Conservation (phyloP, 202 grass and related monocot species). For the Sporobolus alterniflorus region DNA sequence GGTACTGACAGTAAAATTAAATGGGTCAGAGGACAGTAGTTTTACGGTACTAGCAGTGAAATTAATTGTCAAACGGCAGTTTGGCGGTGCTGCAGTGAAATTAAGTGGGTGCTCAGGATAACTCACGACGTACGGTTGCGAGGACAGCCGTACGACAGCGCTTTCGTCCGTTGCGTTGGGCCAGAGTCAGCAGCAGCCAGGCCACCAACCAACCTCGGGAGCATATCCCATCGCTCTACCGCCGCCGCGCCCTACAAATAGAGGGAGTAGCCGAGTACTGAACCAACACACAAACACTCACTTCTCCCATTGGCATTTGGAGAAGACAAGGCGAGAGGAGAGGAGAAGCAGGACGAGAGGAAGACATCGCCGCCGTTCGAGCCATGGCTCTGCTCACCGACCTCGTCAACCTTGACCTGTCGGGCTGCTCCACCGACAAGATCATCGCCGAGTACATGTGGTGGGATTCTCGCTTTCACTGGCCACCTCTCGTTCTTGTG, state of each 20-base stretch:
- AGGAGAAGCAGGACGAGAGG: no score
- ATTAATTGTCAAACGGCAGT: no score
- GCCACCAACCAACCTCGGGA: neutral
- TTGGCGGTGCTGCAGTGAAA: no score
- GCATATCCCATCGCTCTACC: neutral
- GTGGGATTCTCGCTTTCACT: conserved; percentile 21
- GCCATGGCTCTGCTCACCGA: conserved; percentile 54
- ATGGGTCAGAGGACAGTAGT: no score
- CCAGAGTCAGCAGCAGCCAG: neutral
- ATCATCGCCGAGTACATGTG: conserved; percentile 88
- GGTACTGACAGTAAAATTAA: no score
- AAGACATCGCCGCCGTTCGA: neutral
- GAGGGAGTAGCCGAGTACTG: neutral
- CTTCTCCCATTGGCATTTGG: neutral
- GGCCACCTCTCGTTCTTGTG: neutral
- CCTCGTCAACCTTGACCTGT: conserved; percentile 70
- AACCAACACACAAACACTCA: neutral
- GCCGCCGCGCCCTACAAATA: neutral
- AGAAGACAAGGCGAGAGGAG: neutral
- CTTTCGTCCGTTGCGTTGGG: neutral
- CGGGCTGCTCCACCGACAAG: conserved; percentile 54
- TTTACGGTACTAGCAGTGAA: no score
- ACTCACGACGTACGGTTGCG: no score
- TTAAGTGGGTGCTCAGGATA: no score
- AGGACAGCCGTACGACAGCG: neutral